Base-by-base conservation (phyloP, 2,329 filamentous ascomycete species). In the Ascochyta rabiei region DNA sequence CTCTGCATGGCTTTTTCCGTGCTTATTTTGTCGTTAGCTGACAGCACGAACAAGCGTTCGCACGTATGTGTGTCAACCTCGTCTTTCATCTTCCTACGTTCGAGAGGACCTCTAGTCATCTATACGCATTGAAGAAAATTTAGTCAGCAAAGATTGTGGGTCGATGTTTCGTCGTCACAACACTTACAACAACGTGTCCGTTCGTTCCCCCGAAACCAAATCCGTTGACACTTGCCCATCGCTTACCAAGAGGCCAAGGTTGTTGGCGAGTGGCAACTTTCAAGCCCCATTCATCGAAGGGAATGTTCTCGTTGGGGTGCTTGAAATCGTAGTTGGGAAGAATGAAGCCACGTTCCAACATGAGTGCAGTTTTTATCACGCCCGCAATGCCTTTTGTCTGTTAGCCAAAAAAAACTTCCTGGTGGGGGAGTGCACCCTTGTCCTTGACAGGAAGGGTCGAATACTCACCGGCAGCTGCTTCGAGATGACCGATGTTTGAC, bases 151-250 rank as follows among this genome's bases (percentile, higher is more conserved):
- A 16, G n/a, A 1, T 15, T 33, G n/a, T n/a, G n/a, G n/a, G n/a
- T n/a, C n/a, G n/a, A n/a, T n/a, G n/a, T n/a, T n/a, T 34, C 6
- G 31, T n/a, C 6, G 1, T 12, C 28, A 13, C 13, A n/a, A 50
- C 15, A 19, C 52, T 52, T 35, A 61, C 37, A 30, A 48, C 48
- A 30, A 45, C 51, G 34, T 58, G 57, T 4, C 42, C 57, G 26
- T 60, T 62, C 1, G 57, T 48, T 12, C 60, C 60, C 13, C 60
- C 60, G 19, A 54, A 63, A 9, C 60, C 61, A 21, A 82, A 82
- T 15, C 76, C 75, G 51, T 80, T 81, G 0, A 83, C 72, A 33
- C 77, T 77, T 2, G 77, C 78, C 28, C 77, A 73, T 33, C 58
- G 58, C 37, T 68, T 65, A 2, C 66, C 64, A 16, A 45, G 53